Base-by-base conservation (phyloP, 2,329 filamentous ascomycete genomes). In the Pseudogymnoascus sp. region DNA sequence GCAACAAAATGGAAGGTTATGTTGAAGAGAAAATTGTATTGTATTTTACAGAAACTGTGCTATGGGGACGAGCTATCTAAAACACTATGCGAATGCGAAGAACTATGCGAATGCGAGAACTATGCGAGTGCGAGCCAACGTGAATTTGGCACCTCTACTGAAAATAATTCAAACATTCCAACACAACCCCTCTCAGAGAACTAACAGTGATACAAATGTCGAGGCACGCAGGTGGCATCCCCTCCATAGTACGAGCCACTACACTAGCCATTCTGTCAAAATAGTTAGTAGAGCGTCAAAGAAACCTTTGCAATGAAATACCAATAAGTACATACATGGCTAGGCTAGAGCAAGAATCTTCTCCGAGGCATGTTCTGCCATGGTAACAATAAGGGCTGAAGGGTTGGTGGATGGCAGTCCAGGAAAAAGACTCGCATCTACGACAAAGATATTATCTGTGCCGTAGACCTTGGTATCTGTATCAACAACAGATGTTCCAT, bases 391-490 rank as follows among this genome's bases (percentile, higher is more conserved):
- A 42, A 84, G 81, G 1, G 85, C 82, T 61, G 84, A 83, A 1
- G 87, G 88, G 74, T 91, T 91, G 17, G 86, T 84, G 0, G 85
- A 86, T 2, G 86, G 80, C 68, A 89, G 83, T 67, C 87, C 87
- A 0, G 87, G 87, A 76, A 89, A 87, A 69, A 90, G 86, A 65
- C 82, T 83, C 0, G 83, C 87, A 69, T 90, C 87, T 3, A 89
- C 84, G 13, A 89, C 82, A 69, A 86, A 88, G 47, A 88, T 76
- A 74, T 89, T 88, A 69, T 88, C 84, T 0, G 83, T 88, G 42
- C 86, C 86, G 69, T 84, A 88, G 7, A 89, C 84, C 74, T 82
- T 83, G 64, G 84, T 82, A 74, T 88, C 77, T 10, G 78, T 72
- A 68, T 88, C 86, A 1, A 88, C 86, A 2, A 89, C 86, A 1